Evolutionary conservation across 176 grass and related monocot genomes (phyloP).

Genomic region (Eleusine indica): DNA sequence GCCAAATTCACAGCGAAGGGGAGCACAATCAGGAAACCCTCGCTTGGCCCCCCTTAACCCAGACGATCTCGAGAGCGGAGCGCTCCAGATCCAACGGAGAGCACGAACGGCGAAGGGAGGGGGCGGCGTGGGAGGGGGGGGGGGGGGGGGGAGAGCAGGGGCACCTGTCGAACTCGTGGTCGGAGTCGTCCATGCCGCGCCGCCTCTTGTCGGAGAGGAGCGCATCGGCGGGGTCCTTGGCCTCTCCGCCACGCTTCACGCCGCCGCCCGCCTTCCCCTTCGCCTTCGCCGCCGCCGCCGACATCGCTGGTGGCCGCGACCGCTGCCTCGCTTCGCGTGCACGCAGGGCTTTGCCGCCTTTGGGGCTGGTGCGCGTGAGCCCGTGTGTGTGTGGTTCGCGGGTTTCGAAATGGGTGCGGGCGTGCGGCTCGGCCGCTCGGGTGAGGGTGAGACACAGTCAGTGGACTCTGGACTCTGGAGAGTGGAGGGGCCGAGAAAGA

Average conservation of each 20-base stretch:
- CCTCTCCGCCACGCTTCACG: constrained; percentile 30
- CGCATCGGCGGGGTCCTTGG: constrained; percentile 41
- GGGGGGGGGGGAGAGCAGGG: neutral
- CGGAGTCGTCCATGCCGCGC: constrained; percentile 41
- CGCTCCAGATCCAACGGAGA: neutral
- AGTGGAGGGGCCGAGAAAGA: neutral
- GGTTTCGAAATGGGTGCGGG: constrained; percentile 28
- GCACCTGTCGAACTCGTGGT: constrained; percentile 45
- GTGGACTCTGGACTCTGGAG: neutral
- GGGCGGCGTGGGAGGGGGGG: neutral
- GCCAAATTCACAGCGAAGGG: neutral
- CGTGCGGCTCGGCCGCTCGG: neutral
- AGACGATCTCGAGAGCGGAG: neutral
- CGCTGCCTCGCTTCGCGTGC: neutral
- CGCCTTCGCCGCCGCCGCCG: constrained; percentile 41
- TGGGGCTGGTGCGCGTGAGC: neutral
- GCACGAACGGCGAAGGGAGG: neutral
- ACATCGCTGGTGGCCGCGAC: constrained; percentile 36
- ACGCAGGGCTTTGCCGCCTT: neutral
- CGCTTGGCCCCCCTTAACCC: neutral
- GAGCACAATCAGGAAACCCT: constrained; percentile 19
- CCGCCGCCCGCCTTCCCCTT: constrained; percentile 45
- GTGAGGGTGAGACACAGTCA: neutral
- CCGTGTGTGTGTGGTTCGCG: constrained; percentile 7
- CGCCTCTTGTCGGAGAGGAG: constrained; percentile 50